Evolutionary conservation across 2,329 filamentous ascomycete species (phyloP).

Genomic region (Penicillium digitatum): DNA sequence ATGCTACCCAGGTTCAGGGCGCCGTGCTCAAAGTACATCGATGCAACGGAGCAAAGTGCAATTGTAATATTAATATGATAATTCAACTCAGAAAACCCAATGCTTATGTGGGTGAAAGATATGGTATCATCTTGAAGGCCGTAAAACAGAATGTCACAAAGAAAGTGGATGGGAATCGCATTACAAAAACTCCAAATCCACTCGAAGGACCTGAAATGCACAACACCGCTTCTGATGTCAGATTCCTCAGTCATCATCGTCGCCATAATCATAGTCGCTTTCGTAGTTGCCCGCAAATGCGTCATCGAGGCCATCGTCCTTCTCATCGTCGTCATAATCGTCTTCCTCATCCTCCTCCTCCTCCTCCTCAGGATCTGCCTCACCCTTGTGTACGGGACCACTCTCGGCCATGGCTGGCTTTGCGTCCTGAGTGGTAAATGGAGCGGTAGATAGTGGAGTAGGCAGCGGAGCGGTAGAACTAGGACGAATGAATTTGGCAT

Average conservation of each 20-base stretch:
- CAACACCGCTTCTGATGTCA: not conserved
- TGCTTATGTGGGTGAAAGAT: not conserved
- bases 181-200: not conserved
- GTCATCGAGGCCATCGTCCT: slow-evolving; percentile 32
- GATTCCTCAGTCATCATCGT: slow-evolving; percentile 16
- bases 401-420: not conserved
- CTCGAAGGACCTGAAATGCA: not conserved
- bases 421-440: not conserved
- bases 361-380: slow-evolving; percentile 19
- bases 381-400: not conserved
- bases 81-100: slow-evolving; percentile 1
- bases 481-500: slow-evolving; percentile 17
- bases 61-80: not conserved
- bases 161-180: not conserved
- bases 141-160: not conserved
- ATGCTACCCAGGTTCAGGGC: not conserved
- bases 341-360: slow-evolving; percentile 30
- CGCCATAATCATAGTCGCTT: slow-evolving; percentile 22
- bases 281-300: slow-evolving; percentile 31
- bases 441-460: slow-evolving; percentile 1
- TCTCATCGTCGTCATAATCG: slow-evolving; percentile 31
- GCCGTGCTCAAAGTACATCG: not conserved
- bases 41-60: not conserved
- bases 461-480: slow-evolving; percentile 1
- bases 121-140: slow-evolving; percentile 9